Base-by-base conservation (phyloP, 345 rosid genomes). In the Draba incana region DNA sequence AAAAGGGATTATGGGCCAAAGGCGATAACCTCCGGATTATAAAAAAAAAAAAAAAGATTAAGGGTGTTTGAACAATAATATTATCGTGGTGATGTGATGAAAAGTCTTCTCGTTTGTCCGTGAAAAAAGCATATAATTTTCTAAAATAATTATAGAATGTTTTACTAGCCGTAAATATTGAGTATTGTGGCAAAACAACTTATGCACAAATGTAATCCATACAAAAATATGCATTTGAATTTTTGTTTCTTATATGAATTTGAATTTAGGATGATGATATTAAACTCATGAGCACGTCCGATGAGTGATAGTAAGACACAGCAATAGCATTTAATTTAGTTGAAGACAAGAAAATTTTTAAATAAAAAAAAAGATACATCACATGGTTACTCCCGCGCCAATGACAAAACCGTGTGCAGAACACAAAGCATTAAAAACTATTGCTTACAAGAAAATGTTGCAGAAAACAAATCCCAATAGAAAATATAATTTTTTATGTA, bases 361-460 rank as follows among this genome's bases (percentile, higher is more conserved):
- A n/a, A 68, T 12, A 28, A 28, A 27, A 3, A 49, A 37, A 47
- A 46, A 60, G 57, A 31, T 31, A 31, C 1, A 31, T 31, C 8
- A 35, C 8, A 35, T 35, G 39, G 2, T 44, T 14, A 61, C 53
- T 54, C 48, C 28, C 61, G 64, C 35, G 59, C 77, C 64, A 68
- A 68, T 61, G 69, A 57, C 52, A 62, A 45, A 47, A 3, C 46
- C 28, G n/a, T 14, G 57, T 46, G 73, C 69, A 68, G 74, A 75
- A 62, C 78, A 62, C 74, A 54, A 75, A 27, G 72, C 68, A 74
- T 74, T 74, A 52, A 74, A 74, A 67, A 61, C 62, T 62, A 45
- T 75, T 61, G 69, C 74, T 68, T 68, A 75, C 64, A 75, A 68
- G 46, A 68, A 75, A 68, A 68, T 68, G 70, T 74, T 74, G 57